A percentile compares a stretch with the other conserved stretches of the same genome.
phyloP scores from a whole-genome alignment of 2,329 filamentous ascomycete species.

The Arthrobotrys musiformis region DNA sequence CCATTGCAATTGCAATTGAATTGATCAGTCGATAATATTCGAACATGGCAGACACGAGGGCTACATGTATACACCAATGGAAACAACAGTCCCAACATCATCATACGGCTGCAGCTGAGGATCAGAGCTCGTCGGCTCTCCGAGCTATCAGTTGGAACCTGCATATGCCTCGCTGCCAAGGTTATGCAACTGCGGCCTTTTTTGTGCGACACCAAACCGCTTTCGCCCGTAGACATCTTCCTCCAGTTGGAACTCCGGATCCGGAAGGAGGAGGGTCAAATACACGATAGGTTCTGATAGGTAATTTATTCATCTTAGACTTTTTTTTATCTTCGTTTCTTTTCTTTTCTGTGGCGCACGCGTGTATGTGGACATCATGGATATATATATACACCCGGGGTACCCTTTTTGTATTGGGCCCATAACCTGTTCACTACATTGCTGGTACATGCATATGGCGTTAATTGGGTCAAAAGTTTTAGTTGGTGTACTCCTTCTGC shows the following conservation, averaged over 20 bases:
- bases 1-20: too few species aligned
- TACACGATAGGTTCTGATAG: too few species aligned
- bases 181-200: constrained; percentile 39
- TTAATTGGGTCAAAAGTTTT: constrained; percentile 51
- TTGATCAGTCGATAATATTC: too few species aligned
- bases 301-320: too few species aligned
- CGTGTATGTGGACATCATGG: too few species aligned
- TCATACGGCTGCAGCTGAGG: neutral
- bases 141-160: constrained; percentile 34
- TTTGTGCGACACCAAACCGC: constrained; percentile 46
- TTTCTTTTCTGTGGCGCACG: too few species aligned
- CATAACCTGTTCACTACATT: too few species aligned
- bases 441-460: too few species aligned
- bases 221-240: constrained; percentile 29
- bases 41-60: too few species aligned
- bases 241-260: constrained; percentile 47
- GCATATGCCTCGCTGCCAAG: constrained; percentile 39
- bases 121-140: constrained; percentile 17
- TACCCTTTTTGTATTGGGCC: too few species aligned
- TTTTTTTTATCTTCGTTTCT: too few species aligned
- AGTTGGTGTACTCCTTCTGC: constrained; percentile 75
- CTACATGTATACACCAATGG: too few species aligned
- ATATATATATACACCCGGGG: neutral
- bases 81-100: constrained; percentile 1
- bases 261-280: constrained; percentile 39